Conservation (phyloP, 306 rosid species). For the Cucumis melo region DNA sequence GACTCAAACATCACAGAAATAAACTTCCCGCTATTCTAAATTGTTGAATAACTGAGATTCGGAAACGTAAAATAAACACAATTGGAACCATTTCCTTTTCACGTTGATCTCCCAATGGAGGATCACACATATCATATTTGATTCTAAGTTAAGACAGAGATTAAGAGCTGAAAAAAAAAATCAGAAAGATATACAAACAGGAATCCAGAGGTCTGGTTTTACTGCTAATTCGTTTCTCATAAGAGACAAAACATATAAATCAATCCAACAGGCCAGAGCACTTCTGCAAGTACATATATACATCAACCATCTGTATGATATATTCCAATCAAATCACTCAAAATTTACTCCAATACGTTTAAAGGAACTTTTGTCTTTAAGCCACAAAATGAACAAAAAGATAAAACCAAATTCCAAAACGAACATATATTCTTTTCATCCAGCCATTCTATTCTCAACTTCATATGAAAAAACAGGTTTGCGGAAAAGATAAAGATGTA, state of each 20-base stretch:
- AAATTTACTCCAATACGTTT: neutral
- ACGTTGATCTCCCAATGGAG: neutral
- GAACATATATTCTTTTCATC: neutral
- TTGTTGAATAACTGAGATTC: neutral
- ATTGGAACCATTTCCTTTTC: neutral
- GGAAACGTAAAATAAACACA: neutral
- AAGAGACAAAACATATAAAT: neutral
- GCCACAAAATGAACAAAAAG: neutral
- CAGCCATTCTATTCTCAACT: neutral
- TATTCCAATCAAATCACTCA: neutral
- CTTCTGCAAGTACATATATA: neutral
- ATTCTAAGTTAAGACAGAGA: neutral
- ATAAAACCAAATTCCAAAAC: neutral
- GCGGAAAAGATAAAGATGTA: neutral
- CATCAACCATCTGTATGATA: neutral
- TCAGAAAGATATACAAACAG: neutral
- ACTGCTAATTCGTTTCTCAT: neutral
- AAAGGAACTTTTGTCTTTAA: neutral
- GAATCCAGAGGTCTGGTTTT: neutral
- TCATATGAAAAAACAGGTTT: neutral
- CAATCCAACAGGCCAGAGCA: neutral
- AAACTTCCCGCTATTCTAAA: neutral
- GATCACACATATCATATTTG: neutral
- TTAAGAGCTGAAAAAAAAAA: neutral
- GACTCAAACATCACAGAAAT: neutral